These are phyloP conservation scores for Chrysoporthe austroafricana DNA, from an alignment of 2,329 filamentous ascomycete genomes.

Conservation along the genomic window DNA sequence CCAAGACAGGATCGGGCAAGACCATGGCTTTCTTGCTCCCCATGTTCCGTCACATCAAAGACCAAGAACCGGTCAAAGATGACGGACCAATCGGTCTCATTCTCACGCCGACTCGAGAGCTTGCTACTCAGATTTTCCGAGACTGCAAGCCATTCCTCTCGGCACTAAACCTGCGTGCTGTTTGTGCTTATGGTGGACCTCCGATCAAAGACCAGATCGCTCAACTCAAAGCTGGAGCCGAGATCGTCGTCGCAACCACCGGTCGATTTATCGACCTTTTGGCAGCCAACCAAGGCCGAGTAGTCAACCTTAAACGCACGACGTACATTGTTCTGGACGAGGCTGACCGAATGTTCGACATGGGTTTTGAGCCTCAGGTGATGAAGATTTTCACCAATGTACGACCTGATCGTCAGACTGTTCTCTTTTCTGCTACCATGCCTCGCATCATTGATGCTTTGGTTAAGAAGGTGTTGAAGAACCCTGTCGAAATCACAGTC, in stretches of 20 bases:
- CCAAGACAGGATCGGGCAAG: constrained; percentile 97
- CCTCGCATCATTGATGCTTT: constrained; percentile 89
- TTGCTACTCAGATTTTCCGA: constrained; percentile 90
- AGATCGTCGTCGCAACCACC: constrained; percentile 93
- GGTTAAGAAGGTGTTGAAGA: constrained; percentile 83
- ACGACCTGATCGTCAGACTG: constrained; percentile 88
- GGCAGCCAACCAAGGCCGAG: constrained; percentile 89
- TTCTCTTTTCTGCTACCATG: constrained; percentile 96
- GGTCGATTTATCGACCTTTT: constrained; percentile 95
- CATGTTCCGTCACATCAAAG: constrained; percentile 98
- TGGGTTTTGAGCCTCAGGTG: constrained; percentile 98
- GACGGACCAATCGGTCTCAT: constrained; percentile 90
- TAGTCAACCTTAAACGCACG: constrained; percentile 86
- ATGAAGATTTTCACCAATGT: constrained; percentile 95
- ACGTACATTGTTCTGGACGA: constrained; percentile 96
- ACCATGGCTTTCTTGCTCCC: constrained; percentile 93
- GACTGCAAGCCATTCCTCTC: constrained; percentile 96
- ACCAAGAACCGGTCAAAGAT: constrained; percentile 80
- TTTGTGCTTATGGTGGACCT: constrained; percentile 92
- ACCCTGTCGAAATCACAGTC: constrained; percentile 88
- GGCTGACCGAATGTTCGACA: constrained; percentile 98
- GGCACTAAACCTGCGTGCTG: constrained; percentile 79
- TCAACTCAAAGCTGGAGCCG: constrained; percentile 90
- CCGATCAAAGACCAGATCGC: constrained; percentile 98
- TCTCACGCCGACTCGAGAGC: constrained; percentile 91